phyloP scores from a whole-genome alignment of 331 rosid species.

The Malus hybrid region DNA sequence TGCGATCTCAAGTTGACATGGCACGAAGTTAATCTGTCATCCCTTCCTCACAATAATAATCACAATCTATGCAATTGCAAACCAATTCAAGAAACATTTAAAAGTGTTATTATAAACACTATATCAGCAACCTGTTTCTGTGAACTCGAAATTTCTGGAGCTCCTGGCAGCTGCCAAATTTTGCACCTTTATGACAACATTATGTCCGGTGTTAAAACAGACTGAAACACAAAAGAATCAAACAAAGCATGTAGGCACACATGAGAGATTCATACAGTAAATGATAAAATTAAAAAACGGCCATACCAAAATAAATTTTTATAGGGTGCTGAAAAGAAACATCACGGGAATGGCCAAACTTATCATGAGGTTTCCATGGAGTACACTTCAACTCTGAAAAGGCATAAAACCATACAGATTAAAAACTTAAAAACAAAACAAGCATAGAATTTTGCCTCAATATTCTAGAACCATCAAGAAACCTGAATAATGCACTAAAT shows the following conservation, averaged over 20 bases:
- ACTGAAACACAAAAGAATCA: background rate
- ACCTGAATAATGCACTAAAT: background rate
- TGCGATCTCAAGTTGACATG: background rate
- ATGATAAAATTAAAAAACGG: background rate
- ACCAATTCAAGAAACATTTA: background rate
- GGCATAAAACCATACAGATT: constrained; percentile 12
- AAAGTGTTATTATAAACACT: background rate
- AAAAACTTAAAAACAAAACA: background rate
- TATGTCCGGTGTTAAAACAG: background rate
- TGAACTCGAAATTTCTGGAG: constrained; percentile 66
- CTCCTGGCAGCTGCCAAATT: constrained; percentile 76
- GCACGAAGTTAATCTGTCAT: background rate
- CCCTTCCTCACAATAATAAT: background rate
- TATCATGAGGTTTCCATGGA: constrained; percentile 61
- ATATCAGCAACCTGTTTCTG: constrained; percentile 57
- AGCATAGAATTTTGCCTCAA: background rate
- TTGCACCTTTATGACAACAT: constrained; percentile 60
- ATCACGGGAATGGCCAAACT: constrained; percentile 72
- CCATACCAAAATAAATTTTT: constrained; percentile 85
- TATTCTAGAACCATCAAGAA: background rate
- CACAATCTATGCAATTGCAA: background rate
- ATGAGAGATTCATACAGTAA: background rate
- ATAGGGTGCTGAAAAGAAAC: constrained; percentile 89
- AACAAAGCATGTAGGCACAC: background rate
- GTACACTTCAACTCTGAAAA: constrained; percentile 62